Conservation (phyloP, 495 filamentous ascomycete genomes). For the Penicillium steckii region DNA sequence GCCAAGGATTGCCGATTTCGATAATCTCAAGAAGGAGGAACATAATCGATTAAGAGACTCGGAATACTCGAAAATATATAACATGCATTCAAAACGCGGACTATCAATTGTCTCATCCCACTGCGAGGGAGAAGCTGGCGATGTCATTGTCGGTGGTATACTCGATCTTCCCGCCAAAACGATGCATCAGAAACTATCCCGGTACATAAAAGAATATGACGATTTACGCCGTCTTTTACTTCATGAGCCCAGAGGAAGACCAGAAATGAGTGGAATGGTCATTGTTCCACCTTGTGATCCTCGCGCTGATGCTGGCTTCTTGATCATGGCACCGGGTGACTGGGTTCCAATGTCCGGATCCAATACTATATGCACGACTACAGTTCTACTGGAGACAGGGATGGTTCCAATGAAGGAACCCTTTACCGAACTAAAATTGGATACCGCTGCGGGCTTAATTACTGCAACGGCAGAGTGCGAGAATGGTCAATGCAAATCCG, state of each 20-base stretch:
- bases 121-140: constrained; percentile 32
- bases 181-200: constrained; percentile 32
- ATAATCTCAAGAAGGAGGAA: no score
- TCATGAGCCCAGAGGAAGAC: constrained; percentile 36
- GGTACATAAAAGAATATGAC: constrained; percentile 27
- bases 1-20: neutral
- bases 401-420: constrained; percentile 38
- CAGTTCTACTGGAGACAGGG: constrained; percentile 36
- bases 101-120: constrained; percentile 30
- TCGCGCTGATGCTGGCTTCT: constrained; percentile 33
- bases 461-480: constrained; percentile 31
- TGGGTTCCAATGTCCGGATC: constrained; percentile 38
- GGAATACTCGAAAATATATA: neutral
- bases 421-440: constrained; percentile 22
- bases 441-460: constrained; percentile 35
- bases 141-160: constrained; percentile 34
- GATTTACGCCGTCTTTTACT: constrained; percentile 31
- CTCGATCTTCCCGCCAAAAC: constrained; percentile 32
- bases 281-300: constrained; percentile 36
- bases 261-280: constrained; percentile 32
- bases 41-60: neutral
- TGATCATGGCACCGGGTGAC: constrained; percentile 41
- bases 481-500: constrained; percentile 31
- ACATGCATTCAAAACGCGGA: constrained; percentile 24
- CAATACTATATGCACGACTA: constrained; percentile 35